Conservation (phyloP, 176 grass and related monocot genomes). For the Ensete glaucum region DNA sequence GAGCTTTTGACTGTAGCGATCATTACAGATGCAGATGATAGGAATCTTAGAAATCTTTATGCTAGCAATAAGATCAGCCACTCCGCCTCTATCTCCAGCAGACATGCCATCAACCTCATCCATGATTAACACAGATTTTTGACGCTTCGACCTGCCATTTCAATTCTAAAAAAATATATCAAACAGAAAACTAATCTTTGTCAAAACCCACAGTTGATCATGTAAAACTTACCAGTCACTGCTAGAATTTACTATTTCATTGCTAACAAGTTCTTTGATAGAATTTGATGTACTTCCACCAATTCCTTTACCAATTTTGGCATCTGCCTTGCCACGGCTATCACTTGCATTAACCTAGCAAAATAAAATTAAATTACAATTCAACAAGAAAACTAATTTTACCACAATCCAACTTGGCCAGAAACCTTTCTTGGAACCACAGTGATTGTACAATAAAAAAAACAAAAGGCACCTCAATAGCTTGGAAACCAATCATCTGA, state of each 20-base stretch:
- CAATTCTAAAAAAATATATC: not conserved
- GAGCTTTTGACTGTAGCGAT: constrained; percentile 94
- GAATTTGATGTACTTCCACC: constrained; percentile 90
- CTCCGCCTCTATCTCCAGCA: constrained; percentile 97
- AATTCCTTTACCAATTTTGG: constrained; percentile 91
- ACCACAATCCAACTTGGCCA: not conserved
- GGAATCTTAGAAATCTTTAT: constrained; percentile 98
- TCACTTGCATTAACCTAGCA: constrained; percentile 99
- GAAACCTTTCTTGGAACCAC: not conserved
- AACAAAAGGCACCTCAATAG: constrained; percentile 61
- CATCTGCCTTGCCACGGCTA: constrained; percentile 92
- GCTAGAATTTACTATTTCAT: constrained; percentile 56
- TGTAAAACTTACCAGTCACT: constrained; percentile 46
- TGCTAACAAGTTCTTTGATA: constrained; percentile 96
- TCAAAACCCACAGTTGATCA: not conserved
- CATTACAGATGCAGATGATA: constrained; percentile 96
- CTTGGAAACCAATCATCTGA: constrained; percentile 94
- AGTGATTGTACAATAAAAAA: not conserved
- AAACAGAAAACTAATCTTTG: constrained; percentile 2
- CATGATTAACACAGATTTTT: constrained; percentile 93
- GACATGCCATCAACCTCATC: constrained; percentile 99
- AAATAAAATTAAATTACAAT: constrained; percentile 11
- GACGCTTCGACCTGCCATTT: constrained; percentile 43
- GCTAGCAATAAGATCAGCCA: constrained; percentile 98
- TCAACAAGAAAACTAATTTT: constrained; percentile 8